Evolutionary conservation across 148 eudicot genomes (phyloP).

Genomic region (Nyssa sinensis): DNA sequence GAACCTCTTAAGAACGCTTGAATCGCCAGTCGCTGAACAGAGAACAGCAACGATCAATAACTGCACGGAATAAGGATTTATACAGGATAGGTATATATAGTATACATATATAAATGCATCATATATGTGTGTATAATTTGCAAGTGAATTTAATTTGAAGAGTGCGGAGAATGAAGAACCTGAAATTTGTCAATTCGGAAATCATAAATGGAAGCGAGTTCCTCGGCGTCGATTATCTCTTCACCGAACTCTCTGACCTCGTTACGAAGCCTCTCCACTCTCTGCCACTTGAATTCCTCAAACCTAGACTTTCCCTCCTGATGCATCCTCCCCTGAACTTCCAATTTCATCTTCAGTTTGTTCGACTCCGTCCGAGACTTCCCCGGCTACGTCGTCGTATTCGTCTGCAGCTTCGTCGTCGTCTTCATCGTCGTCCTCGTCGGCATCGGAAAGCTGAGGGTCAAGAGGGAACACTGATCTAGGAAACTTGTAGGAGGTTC

Average conservation of each 20-base stretch:
- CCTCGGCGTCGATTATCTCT: constrained; percentile 69
- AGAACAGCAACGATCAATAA: background rate
- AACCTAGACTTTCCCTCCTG: constrained; percentile 35
- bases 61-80: background rate
- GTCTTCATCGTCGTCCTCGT: constrained; percentile 36
- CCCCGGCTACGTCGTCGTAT: constrained; percentile 40
- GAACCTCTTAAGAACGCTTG: constrained; percentile 90
- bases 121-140: background rate
- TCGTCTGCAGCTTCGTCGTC: constrained; percentile 70
- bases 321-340: constrained; percentile 5
- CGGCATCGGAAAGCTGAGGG: constrained; percentile 49
- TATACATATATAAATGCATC: background rate
- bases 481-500: constrained; percentile 39
- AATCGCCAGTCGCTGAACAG: constrained; percentile 62
- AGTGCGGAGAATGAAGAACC: constrained; percentile 31
- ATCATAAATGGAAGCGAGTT: constrained; percentile 74
- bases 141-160: too few relatives aligned
- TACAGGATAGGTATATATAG: background rate
- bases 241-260: constrained; percentile 76
- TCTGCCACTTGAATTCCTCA: constrained; percentile 62
- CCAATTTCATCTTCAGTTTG: constrained; percentile 41
- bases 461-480: constrained; percentile 33
- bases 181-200: constrained; percentile 91
- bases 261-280: constrained; percentile 66
- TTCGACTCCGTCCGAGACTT: constrained; percentile 19